Evolutionary conservation across 768 basidiomycete genomes (phyloP), one percentile per base, ranked within the genome.

Genomic region (Pleurotus cornucopiae): DNA sequence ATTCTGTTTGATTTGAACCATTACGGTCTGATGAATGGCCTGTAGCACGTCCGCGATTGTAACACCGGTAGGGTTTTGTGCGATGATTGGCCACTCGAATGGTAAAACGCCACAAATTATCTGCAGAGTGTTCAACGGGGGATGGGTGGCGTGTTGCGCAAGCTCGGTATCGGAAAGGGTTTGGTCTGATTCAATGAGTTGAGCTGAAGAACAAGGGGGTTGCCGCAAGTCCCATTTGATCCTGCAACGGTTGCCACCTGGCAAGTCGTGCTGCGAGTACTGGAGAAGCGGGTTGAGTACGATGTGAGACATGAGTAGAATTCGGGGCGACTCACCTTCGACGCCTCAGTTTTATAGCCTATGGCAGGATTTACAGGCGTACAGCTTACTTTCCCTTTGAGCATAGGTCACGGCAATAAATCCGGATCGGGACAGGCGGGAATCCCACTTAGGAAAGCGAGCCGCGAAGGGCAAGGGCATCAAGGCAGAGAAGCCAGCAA

Each of bases 181-280:
- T 13, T 63, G 49, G 11, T 67, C 63, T 6, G 60, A 58, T 6
- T 56, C 40, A 46, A 68, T 62, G 9, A 21, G 18, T 20, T 68
- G 63, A 21, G 68, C 69, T 16, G 64, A 65, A 2, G 48, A 48
- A 4, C 61, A 55, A 6, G 81, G 79, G n/a, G 70, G 26, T 52
- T 71, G 67, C 38, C 80, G 76, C 44, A 80, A 44, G 62, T 85
- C 82, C 83, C 83, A 85, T 13, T 74, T 57, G 38, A 83, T 56
- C 7, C 63, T 65, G 47, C 68, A 70, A 52, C 58, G 63, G 23
- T 73, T 65, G 1, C 63, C 63, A 0, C 61, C 58, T 11, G 57
- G 59, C 26, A 63, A 54, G 37, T 63, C 57, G 60, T 71, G 62
- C 58, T 76, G 75, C 5, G 72, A 72, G 61, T 76, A 76, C 25